Evolutionary conservation across 352 stramenopile genomes (phyloP).

Genomic region (Pythium aphanidermatum): DNA sequence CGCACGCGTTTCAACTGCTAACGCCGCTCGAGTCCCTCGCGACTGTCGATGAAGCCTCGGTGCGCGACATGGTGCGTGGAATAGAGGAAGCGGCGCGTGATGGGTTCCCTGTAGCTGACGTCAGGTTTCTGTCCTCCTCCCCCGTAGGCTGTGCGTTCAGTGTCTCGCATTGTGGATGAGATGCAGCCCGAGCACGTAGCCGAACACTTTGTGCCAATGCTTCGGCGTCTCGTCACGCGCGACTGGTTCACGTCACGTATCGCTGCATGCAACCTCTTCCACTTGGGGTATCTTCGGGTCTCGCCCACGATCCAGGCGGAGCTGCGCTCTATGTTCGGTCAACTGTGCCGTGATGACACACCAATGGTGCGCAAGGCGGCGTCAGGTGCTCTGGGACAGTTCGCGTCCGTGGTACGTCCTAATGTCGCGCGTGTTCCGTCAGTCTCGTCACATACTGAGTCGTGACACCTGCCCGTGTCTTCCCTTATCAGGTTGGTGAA

Average conservation of each 20-base stretch:
- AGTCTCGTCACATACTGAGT: too few relatives aligned
- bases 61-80: conserved; percentile 87
- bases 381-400: conserved; percentile 81
- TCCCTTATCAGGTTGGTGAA: too few relatives aligned
- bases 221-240: conserved; percentile 90
- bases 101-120: too few relatives aligned
- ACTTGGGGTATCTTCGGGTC: conserved; percentile 58
- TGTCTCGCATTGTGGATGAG: conserved; percentile 81
- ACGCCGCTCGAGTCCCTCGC: conserved; percentile 92
- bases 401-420: conserved; percentile 61
- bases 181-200: conserved; percentile 85
- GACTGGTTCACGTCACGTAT: conserved; percentile 94
- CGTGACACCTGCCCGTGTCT: too few relatives aligned
- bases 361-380: conserved; percentile 96
- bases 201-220: conserved; percentile 90
- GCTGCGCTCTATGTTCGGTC: conserved; percentile 88
- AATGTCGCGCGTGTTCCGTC: too few relatives aligned
- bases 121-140: background rate
- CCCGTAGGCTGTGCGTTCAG: conserved; percentile 80
- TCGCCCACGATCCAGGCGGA: conserved; percentile 62
- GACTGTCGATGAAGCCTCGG: conserved; percentile 93
- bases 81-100: too few relatives aligned
- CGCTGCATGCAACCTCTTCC: conserved; percentile 78
- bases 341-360: conserved; percentile 95
- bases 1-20: conserved; percentile 88